Evolutionary conservation across 768 basidiomycete genomes (phyloP), one percentile per base, ranked within the genome.

Genomic region (Hypsizygus marmoreus): DNA sequence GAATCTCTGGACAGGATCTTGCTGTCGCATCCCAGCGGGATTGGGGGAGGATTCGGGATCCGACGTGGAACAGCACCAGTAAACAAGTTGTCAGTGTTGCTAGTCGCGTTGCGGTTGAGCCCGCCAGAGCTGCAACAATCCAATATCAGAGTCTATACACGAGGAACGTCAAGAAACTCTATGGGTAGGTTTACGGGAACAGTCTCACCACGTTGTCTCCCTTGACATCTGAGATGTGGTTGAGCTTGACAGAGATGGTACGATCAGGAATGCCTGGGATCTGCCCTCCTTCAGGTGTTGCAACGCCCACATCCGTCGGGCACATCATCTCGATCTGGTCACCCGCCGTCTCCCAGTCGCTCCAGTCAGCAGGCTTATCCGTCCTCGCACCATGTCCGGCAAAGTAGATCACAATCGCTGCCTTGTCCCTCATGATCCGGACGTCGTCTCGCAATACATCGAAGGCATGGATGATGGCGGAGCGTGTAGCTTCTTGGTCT

Each of bases 51-150:
- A 32, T 61, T 53, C 10, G 40, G 17, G 8, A 67, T 56, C 22
- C 51, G 55, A 19, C 69, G 64, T 17, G 59, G 45, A 12, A 57
- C 45, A 28, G 53, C 57, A 6, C 40, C 41, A 1, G 49, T 42
- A 26, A 32, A 30, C 6, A n/a, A 47, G 7, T 39, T n/a, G 31
- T 37, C 29, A 3, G 7, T 16, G 23, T 38, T 22, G 34, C 33
- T 11, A 8, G n/a, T 29, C 24, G 45, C n/a, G n/a, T n/a, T 23
- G 10, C 73, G 64, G 9, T 60, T 66, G 8, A 69, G 59, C 1
- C 72, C 70, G 1, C 60, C 71, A 4, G 76, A 72, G 51, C 66
- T 60, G 50, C 76, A 77, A 36, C 76, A 76, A 42, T 76, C 76
- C 5, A 77, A 59, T 34, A 77, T 71, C 12, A 77, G 55, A 9